Evolutionary conservation across 805 yeast species (phyloP), one percentile per base, ranked within the genome.

Genomic region (Wickerhamiella hasegawae): DNA sequence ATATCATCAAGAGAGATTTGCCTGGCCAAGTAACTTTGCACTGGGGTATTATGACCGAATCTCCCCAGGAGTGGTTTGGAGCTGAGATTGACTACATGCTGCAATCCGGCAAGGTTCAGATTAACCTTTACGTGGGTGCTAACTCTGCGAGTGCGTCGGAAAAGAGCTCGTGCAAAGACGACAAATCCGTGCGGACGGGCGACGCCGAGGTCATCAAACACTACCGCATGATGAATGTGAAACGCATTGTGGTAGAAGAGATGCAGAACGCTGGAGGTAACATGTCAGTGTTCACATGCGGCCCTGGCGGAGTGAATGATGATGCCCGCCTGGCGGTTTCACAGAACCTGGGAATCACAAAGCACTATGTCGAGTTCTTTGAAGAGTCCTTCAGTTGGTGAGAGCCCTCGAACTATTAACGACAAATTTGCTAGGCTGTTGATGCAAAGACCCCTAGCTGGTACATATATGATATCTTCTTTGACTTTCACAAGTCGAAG

Each of bases 371-470:
- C n/a, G 82, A 76, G 39, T 71, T 70, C 47, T 69, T 61, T 49
- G 90, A 80, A 49, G 83, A 77, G 50, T 57, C 75, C 31, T 82
- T 76, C 55, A 61, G n/a, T n/a, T n/a, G n/a, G n/a, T n/a, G n/a
- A n/a, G n/a, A n/a, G n/a, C n/a, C n/a, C n/a, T n/a, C n/a, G n/a
- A n/a, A n/a, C n/a, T n/a, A n/a, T n/a, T n/a, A n/a, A n/a, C n/a
- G n/a, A n/a, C n/a, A n/a, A n/a, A n/a, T n/a, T n/a, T n/a, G n/a
- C n/a, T n/a, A n/a, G n/a, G n/a, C n/a, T n/a, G n/a, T n/a, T n/a
- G n/a, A n/a, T n/a, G n/a, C n/a, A n/a, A n/a, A n/a, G n/a, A n/a
- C n/a, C n/a, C n/a, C n/a, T n/a, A n/a, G n/a, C n/a, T n/a, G n/a
- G n/a, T n/a, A n/a, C n/a, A n/a, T n/a, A n/a, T n/a, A n/a, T n/a